A percentile compares a stretch with the other conserved stretches of the same genome.
Evolutionary conservation across 257 asterid species (phyloP).

Genomic region (Solanum pinnatisectum): DNA sequence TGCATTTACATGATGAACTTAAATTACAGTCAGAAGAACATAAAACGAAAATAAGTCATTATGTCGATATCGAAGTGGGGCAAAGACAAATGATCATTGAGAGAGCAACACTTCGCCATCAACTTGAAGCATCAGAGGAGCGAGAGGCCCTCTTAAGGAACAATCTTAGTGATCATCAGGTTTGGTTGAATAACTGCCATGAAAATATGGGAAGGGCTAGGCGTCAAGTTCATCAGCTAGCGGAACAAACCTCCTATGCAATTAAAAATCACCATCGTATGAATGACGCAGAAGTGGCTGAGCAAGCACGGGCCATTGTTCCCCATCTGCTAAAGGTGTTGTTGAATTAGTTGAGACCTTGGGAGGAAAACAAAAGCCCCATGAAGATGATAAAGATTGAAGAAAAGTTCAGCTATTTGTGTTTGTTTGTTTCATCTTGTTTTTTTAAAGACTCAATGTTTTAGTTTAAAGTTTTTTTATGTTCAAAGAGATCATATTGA

Average conservation of each 20-base stretch:
- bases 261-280: background rate
- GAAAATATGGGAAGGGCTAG: background rate
- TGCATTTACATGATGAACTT: background rate
- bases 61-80: background rate
- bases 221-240: background rate
- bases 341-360: background rate
- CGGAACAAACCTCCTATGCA: background rate
- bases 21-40: background rate
- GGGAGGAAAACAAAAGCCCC: background rate
- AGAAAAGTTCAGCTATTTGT: background rate
- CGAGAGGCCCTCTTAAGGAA: background rate
- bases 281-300: fast-evolving
- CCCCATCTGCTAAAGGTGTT: background rate
- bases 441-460: background rate
- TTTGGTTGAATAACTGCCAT: background rate
- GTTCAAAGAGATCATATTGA: background rate
- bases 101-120: background rate
- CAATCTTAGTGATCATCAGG: background rate
- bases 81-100: background rate
- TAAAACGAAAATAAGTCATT: background rate
- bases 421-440: too few species aligned
- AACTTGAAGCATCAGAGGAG: background rate
- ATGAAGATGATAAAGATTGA: background rate
- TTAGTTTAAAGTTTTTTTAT: background rate
- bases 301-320: background rate